Evolutionary conservation across 805 yeast genomes (phyloP).

Genomic region (Yamadazyma nakazawae): DNA sequence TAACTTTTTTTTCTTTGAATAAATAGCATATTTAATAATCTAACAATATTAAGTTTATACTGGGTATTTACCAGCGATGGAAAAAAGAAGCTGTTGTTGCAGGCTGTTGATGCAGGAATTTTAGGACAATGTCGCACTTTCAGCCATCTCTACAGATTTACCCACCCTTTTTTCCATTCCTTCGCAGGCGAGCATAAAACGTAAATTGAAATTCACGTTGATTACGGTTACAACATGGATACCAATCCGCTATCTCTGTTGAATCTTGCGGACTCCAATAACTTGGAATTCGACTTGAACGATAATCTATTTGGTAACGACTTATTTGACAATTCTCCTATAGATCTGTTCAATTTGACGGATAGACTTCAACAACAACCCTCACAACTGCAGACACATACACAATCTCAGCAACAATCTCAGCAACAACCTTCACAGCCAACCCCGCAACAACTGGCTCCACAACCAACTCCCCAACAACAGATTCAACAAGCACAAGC

Average conservation of each 20-base stretch:
- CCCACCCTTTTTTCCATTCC: slow-evolving; percentile 1
- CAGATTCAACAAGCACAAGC: background rate
- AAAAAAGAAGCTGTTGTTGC: too few species aligned
- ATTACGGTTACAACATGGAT: slow-evolving; percentile 6
- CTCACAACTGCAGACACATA: background rate
- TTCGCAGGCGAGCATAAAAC: slow-evolving; percentile 1
- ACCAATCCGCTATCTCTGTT: slow-evolving; percentile 9
- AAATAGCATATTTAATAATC: background rate
- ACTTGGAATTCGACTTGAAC: slow-evolving; percentile 11
- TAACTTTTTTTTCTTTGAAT: background rate
- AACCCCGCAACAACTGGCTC: background rate
- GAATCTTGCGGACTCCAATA: slow-evolving; percentile 7
- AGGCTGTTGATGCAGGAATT: background rate
- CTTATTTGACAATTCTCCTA: slow-evolving; percentile 6
- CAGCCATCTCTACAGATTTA: slow-evolving; percentile 1
- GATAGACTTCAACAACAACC: slow-evolving; percentile 3
- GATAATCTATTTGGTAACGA: slow-evolving; percentile 9
- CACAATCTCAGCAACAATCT: background rate
- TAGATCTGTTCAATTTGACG: slow-evolving; percentile 1
- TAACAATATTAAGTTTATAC: too few species aligned
- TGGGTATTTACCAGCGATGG: too few species aligned
- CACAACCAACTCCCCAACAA: too few species aligned
- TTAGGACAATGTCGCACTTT: background rate
- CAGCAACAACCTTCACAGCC: background rate
- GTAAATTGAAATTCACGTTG: background rate